Evolutionary conservation across 352 stramenopile species (phyloP).

Genomic region (Phytophthora pseudosyringae): DNA sequence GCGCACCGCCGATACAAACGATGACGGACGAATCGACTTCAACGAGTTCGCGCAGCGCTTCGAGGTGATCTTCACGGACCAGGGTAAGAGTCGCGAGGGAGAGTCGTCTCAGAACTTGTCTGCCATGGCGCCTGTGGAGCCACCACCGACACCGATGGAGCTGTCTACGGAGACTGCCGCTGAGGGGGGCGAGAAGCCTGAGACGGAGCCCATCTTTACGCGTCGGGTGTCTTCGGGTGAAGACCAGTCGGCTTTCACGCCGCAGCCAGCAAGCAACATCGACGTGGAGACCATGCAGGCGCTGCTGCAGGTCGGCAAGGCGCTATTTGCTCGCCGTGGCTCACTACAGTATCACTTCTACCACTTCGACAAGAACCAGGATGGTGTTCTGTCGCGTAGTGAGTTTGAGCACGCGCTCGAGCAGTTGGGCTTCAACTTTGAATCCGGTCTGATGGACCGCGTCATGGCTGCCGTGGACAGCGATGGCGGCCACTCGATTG

Average conservation of each 20-base stretch:
- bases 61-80: slow-evolving; percentile 91
- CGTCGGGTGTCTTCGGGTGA: slow-evolving; percentile 68
- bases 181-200: slow-evolving; percentile 19
- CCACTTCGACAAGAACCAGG: slow-evolving; percentile 85
- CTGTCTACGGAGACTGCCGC: slow-evolving; percentile 18
- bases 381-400: slow-evolving; percentile 78
- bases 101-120: slow-evolving; percentile 23
- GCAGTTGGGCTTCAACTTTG: slow-evolving; percentile 75
- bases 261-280: slow-evolving; percentile 60
- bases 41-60: slow-evolving; percentile 92
- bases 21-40: slow-evolving; percentile 92
- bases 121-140: slow-evolving; percentile 9
- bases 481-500: slow-evolving; percentile 89
- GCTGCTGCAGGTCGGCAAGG: slow-evolving; percentile 78
- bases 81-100: slow-evolving; percentile 41
- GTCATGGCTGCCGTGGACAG: slow-evolving; percentile 89
- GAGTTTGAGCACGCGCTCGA: slow-evolving; percentile 80
- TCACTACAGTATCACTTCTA: slow-evolving; percentile 87
- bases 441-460: slow-evolving; percentile 59
- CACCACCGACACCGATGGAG: slow-evolving; percentile 26
- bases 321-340: slow-evolving; percentile 72
- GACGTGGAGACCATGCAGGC: slow-evolving; percentile 86
- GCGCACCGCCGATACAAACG: slow-evolving; percentile 92
- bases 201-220: slow-evolving; percentile 42
- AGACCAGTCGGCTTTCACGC: slow-evolving; percentile 67